Conservation (phyloP, 1,284 basidiomycete genomes). For the Trichosporon faecale region DNA sequence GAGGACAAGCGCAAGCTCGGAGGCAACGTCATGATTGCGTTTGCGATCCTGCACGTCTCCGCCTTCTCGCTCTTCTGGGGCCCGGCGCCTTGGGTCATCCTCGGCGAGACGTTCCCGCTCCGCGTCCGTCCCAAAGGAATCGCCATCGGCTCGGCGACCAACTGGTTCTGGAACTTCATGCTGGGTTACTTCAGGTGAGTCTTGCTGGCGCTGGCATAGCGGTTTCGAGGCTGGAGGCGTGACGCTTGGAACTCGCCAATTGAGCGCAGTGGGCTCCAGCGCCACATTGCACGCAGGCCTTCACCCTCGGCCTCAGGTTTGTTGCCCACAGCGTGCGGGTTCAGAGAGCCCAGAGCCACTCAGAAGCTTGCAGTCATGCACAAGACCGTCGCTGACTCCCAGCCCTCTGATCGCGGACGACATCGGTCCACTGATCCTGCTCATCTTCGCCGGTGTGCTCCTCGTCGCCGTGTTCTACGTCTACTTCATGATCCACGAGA, state of each 20-base stretch:
- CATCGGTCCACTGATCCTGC: constrained; percentile 67
- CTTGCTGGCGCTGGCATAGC: constrained; percentile 14
- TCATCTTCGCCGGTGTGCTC: constrained; percentile 58
- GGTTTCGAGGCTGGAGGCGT: too few species aligned
- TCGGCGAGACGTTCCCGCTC: constrained; percentile 67
- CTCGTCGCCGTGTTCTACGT: constrained; percentile 66
- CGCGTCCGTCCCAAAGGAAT: constrained; percentile 71
- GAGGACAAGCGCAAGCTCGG: constrained; percentile 55
- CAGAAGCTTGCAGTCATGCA: too few species aligned
- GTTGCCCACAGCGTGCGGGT: too few species aligned
- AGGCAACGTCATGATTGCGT: constrained; percentile 63
- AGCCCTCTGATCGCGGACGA: constrained; percentile 57
- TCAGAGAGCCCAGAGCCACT: too few species aligned
- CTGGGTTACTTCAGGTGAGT: constrained; percentile 59
- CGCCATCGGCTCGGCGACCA: constrained; percentile 63
- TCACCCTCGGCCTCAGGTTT: too few species aligned
- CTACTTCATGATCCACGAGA: constrained; percentile 61
- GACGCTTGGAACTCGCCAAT: neutral
- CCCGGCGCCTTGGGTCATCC: constrained; percentile 61
- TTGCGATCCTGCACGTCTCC: constrained; percentile 72
- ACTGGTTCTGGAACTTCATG: constrained; percentile 60
- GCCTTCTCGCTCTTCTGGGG: constrained; percentile 69
- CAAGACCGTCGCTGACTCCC: constrained; percentile 15
- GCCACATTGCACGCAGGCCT: too few species aligned
- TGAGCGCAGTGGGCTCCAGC: too few species aligned